Base-by-base conservation (phyloP, 73 alveolate species). In the Paramecium caudatum region DNA sequence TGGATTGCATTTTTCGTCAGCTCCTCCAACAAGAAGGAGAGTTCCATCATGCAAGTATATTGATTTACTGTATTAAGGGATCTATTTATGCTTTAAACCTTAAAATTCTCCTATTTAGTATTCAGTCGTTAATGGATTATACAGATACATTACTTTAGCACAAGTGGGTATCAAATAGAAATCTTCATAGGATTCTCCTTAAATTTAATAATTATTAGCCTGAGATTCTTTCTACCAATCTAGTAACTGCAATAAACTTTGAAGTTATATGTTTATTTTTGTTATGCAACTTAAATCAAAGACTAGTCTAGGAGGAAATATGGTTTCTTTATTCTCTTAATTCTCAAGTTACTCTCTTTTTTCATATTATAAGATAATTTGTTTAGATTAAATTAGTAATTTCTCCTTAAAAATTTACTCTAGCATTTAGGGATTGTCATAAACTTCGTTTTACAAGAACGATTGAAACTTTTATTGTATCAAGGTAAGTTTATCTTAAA, bases 41-140 rank as follows among this genome's bases (percentile, higher is more conserved):
- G 83, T 33, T 30, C 83, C 83, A 65, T 65, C 83, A 32, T 30
- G 19, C 0, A 30, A 0, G 17, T 32, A 30, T 1, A 65, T 16
- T 3, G 83, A 25, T 65, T 65, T 65, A 15, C 16, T 25, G 39
- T 32, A 65, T 5, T 33, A 36, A 33, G 83, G 83, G 10, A 65
- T 30, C 34, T 65, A 65, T 30, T 65, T 4, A 33, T 27, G 32
- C 34, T 49, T 65, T n/a, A 65, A 36, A 65, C 34, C 83, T 65
- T 65, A 65, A 65, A 65, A 65, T 33, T 65, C 83, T 30, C 83
- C 83, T 13, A 65, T 65, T 65, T 65, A 36, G 17, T 65, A 65
- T 15, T 65, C 49, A 5, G 27, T 12, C n/a, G 83, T 65, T 32
- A 32, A 30, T 15, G 32, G 34, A 10, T 65, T 43, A 65, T 65